A percentile compares a stretch with the other conserved stretches of the same genome.
These are phyloP conservation scores for Cercospora sp. DNA, from an alignment of 2,329 filamentous ascomycete species.

Conservation along the genomic window DNA sequence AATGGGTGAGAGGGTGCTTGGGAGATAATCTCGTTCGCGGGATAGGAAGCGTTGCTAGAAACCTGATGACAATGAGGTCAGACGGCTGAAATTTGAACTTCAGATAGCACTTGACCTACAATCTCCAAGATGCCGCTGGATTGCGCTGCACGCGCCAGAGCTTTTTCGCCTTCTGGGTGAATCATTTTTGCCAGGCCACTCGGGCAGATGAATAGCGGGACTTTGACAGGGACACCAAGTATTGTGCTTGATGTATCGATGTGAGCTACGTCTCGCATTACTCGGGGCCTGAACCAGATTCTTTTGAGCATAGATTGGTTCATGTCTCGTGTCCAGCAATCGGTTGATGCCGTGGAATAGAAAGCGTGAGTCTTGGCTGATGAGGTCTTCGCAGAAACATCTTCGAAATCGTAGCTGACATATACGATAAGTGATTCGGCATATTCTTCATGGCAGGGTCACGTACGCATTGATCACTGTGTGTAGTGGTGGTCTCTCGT, in stretches of 20 bases:
- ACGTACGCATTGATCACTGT: conserved; percentile 44
- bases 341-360: conserved; percentile 30
- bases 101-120: conserved; percentile 13
- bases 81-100: background rate
- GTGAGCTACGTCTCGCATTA: conserved; percentile 28
- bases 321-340: conserved; percentile 29
- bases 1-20: conserved; percentile 37
- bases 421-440: background rate
- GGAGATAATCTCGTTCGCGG: conserved; percentile 34
- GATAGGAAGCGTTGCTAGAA: conserved; percentile 37
- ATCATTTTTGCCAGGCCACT: conserved; percentile 39
- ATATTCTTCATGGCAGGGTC: background rate
- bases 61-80: conserved; percentile 14
- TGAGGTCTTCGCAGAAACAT: conserved; percentile 20
- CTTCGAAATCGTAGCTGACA: conserved; percentile 29
- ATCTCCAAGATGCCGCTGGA: conserved; percentile 31
- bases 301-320: conserved; percentile 26
- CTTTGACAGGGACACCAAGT: conserved; percentile 24
- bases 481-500: conserved; percentile 46
- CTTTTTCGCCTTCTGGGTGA: conserved; percentile 40
- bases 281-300: conserved; percentile 32
- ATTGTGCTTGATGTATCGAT: conserved; percentile 30
- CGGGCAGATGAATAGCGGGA: conserved; percentile 42
- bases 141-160: conserved; percentile 33
- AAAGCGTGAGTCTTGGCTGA: conserved; percentile 31